Base-by-base conservation (phyloP, 140 eudicot genomes). In the Anethum foeniculum region DNA sequence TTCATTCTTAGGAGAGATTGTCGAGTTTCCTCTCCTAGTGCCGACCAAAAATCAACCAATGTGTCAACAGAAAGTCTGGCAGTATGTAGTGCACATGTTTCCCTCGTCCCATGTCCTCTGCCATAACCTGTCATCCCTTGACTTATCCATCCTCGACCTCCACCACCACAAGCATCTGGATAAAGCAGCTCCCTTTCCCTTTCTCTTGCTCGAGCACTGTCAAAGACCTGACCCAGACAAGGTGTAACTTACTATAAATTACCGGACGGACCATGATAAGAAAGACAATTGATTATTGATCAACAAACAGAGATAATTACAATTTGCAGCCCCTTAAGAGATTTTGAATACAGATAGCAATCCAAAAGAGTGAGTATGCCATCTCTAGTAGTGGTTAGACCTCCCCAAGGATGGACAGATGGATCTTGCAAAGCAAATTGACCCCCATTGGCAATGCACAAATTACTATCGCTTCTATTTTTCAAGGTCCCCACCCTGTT, bases 131-230 rank as follows among this genome's bases (percentile, higher is more conserved):
- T 85, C 86, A 88, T 85, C 54, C 98, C 99, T 88, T 95, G 99
- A 79, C 97, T 92, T 71, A 96, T 93, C 98, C 98, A 96, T 46
- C 97, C 99, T 58, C 97, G 90, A 62, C 93, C 98, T 64, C 96
- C 97, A 71, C 98, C 98, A 18, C 99, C 99, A 88, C 99, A 96
- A n/a, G 99, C 98, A 83, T 96, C 98, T 44, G 98, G 99, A 88
- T 93, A 93, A 79, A 93, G 96, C 80, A 90, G 85, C 75, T 91
- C 98, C 5, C 98, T 90, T 74, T 96, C 99, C 43, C 98, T 90
- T 80, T 96, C 99, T 84, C 99, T 88, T 77, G 97, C 93, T 79
- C 90, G 90, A 51, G 98, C 97, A 83, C 97, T 91, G 76, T 96
- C 98, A 83, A 93, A 93, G 21, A 96, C 99, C 98, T 96, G 88